A percentile compares a stretch with the other conserved stretches of the same genome.
phyloP scores from a whole-genome alignment of 1,284 basidiomycete genomes.

The Paramarasmius palmivorus region DNA sequence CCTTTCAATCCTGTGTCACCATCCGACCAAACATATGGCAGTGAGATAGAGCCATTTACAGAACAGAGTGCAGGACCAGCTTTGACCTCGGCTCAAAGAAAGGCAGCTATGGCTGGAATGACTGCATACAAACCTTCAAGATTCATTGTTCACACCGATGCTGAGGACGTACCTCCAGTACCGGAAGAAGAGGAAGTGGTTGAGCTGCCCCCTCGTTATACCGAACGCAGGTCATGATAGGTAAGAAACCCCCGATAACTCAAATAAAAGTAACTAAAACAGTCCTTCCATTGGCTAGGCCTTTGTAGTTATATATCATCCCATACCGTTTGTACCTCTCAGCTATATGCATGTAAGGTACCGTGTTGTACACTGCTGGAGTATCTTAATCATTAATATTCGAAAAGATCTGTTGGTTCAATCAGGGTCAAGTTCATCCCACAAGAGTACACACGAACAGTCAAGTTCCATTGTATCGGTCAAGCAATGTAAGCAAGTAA shows the following conservation, averaged over 20 bases:
- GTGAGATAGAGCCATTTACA: background rate
- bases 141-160: conserved; percentile 72
- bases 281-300: too few species aligned
- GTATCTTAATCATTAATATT: too few species aligned
- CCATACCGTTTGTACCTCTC: too few species aligned
- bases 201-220: conserved; percentile 77
- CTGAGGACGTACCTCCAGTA: conserved; percentile 49
- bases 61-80: background rate
- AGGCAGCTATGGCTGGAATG: conserved; percentile 51
- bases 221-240: conserved; percentile 43
- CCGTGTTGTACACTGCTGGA: too few species aligned
- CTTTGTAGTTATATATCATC: conserved; percentile 1
- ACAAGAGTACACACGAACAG: too few species aligned
- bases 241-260: too few species aligned
- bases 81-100: conserved; percentile 42
- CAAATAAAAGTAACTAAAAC: too few species aligned
- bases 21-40: background rate
- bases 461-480: too few species aligned
- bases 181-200: conserved; percentile 58
- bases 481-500: background rate
- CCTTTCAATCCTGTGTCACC: background rate
- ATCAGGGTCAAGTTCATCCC: too few species aligned
- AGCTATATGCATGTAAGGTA: too few species aligned
- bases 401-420: too few species aligned
- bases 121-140: conserved; percentile 46